Evolutionary conservation across 495 filamentous ascomycete species (phyloP).

Genomic region (Haplographium delicatum): DNA sequence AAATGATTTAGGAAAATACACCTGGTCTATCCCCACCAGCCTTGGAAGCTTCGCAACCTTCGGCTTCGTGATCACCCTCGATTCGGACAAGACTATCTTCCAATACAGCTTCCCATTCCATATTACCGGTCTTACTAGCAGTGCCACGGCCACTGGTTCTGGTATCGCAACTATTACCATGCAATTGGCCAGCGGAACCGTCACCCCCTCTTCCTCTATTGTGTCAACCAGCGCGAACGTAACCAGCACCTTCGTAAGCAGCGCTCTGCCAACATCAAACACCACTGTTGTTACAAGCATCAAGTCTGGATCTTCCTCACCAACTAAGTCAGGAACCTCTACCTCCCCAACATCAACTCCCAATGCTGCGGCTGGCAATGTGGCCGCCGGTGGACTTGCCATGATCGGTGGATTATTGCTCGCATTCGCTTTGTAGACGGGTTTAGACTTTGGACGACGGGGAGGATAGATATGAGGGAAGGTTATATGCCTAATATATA

Average conservation of each 20-base stretch:
- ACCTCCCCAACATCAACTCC: background rate
- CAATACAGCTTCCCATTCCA: constrained; percentile 23
- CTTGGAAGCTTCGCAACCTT: constrained; percentile 7
- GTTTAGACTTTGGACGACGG: background rate
- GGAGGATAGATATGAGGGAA: background rate
- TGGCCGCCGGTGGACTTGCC: constrained; percentile 11
- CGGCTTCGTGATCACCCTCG: constrained; percentile 15
- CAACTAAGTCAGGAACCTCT: background rate
- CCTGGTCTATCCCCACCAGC: constrained; percentile 12
- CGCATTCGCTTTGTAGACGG: constrained; percentile 19
- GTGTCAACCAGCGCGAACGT: background rate
- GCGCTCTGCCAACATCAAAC: constrained; percentile 3
- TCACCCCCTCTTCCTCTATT: background rate
- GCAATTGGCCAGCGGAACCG: background rate
- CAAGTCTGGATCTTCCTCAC: background rate
- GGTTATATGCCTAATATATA: background rate
- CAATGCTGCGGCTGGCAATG: constrained; percentile 16
- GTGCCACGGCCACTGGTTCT: background rate
- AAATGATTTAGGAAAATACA: constrained; percentile 10
- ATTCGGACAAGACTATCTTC: constrained; percentile 17
- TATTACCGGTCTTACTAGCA: constrained; percentile 9
- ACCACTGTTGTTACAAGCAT: constrained; percentile 5
- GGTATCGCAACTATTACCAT: background rate
- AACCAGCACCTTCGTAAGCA: background rate
- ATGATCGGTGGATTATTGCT: constrained; percentile 19